Base-by-base conservation (phyloP, 306 rosid genomes). In the Castanea sativa region DNA sequence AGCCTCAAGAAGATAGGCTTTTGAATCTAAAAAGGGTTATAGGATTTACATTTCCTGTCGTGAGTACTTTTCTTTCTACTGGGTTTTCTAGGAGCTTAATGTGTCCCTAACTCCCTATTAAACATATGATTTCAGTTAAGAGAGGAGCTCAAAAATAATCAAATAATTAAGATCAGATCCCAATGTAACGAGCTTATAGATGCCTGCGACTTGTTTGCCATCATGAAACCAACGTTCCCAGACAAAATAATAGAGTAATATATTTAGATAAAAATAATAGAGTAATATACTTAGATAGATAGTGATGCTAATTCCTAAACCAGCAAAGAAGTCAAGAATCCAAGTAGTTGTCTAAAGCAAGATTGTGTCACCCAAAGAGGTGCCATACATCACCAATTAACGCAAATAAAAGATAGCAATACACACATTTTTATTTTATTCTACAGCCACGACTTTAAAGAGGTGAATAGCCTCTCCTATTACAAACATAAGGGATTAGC, bases 291-390 rank as follows among this genome's bases (percentile, higher is more conserved):
- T 25, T 25, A 25, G 27, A 25, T 25, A 33, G 10, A 35, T 52
- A 35, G 72, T 18, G 53, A 33, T 33, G 45, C 8, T 19, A 68
- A 16, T 33, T 33, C 51, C 27, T 16, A 8, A 49, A 19, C 29
- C 16, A 10, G 27, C 72, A 68, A 68, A 18, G 35, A 9, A 67
- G 41, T 21, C 15, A 63, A 27, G 72, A 33, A 68, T 68, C 53
- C 20, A 68, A 68, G 72, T 68, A 33, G 51, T 68, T 68, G 10
- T 35, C 53, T 23, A 68, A 9, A 19, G 67, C 72, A 33, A 68
- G 52, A 68, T 68, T 35, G 45, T 68, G 72, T 68, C 72, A 18
- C 53, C 72, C 27, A 68, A 33, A 67, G 45, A 68, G 72, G 72
- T 15, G 25, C 52, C 72, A 19, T 19, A 19, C 14, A 33, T 19